Percentiles rank a stretch among this genome's conserved stretches.
Evolutionary conservation across 2,329 filamentous ascomycete species (phyloP).

Genomic region (Aspergillus versicolor): DNA sequence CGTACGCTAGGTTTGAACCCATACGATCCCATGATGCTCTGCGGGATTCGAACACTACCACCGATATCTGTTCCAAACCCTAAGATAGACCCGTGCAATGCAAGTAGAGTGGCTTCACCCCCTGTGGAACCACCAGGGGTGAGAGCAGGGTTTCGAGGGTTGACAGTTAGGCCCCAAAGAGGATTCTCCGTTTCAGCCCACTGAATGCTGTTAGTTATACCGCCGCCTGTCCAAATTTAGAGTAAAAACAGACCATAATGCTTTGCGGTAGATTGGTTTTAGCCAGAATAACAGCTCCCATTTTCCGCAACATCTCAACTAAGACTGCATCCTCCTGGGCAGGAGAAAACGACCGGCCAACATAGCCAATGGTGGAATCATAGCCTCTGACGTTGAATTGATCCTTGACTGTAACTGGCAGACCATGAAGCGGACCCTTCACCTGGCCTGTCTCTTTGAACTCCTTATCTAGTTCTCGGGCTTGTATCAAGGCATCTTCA

Average conservation of each 20-base stretch:
- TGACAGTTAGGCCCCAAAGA: constrained; percentile 51
- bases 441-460: constrained; percentile 36
- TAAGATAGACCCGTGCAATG: constrained; percentile 43
- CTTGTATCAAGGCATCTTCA: constrained; percentile 32
- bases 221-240: background rate
- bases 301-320: constrained; percentile 47
- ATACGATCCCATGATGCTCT: constrained; percentile 50
- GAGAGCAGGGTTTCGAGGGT: constrained; percentile 44
- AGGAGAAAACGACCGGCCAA: constrained; percentile 50
- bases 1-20: constrained; percentile 47
- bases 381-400: constrained; percentile 61
- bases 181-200: constrained; percentile 57
- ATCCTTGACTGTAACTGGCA: constrained; percentile 60
- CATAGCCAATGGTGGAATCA: constrained; percentile 61
- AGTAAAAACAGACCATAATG: constrained; percentile 47
- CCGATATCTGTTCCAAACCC: constrained; percentile 56
- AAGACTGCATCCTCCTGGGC: constrained; percentile 51
- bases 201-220: constrained; percentile 25
- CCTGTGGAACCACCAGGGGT: constrained; percentile 52
- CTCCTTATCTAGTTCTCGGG: constrained; percentile 29
- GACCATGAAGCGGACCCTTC: constrained; percentile 53
- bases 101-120: constrained; percentile 45
- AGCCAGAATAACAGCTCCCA: constrained; percentile 55
- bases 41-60: constrained; percentile 52
- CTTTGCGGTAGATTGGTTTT: constrained; percentile 55